phyloP scores from a whole-genome alignment of 805 yeast genomes.

The Pichia cephalocereana region DNA sequence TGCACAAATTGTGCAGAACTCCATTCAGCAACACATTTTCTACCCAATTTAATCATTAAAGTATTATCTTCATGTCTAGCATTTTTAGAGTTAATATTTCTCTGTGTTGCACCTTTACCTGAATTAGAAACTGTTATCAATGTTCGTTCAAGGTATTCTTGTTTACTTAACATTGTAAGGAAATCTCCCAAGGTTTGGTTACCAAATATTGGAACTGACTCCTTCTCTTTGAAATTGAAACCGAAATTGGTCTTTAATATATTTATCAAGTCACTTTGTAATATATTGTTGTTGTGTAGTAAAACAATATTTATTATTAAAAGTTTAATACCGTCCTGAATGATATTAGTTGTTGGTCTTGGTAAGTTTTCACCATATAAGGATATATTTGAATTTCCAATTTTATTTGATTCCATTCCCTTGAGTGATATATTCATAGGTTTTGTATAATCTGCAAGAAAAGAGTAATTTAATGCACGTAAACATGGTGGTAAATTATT shows the following conservation, averaged over 20 bases:
- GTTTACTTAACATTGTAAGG: conserved; percentile 16
- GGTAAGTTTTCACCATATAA: conserved; percentile 17
- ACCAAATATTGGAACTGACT: conserved; percentile 14
- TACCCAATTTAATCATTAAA: conserved; percentile 22
- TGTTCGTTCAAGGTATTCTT: conserved; percentile 18
- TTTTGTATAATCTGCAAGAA: conserved; percentile 6
- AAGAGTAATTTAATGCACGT: conserved; percentile 17
- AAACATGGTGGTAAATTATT: conserved; percentile 15
- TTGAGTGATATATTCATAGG: conserved; percentile 4
- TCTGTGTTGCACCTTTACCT: neutral
- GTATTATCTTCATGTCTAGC: conserved; percentile 16
- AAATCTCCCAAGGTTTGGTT: conserved; percentile 16
- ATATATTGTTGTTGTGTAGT: conserved; percentile 21
- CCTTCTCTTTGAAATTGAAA: conserved; percentile 16
- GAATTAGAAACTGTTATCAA: neutral
- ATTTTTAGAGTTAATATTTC: conserved; percentile 1
- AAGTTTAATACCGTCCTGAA: conserved; percentile 20
- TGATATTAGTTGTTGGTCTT: conserved; percentile 15
- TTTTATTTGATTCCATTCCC: conserved; percentile 3
- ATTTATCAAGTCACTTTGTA: conserved; percentile 19
- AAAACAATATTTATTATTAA: conserved; percentile 20
- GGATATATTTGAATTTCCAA: neutral
- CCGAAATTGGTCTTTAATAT: conserved; percentile 18
- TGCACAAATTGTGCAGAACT: conserved; percentile 16
- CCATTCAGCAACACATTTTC: conserved; percentile 22